Evolutionary conservation across 345 rosid genomes (phyloP), one percentile per base, ranked within the genome.

Genomic region (Fremontodendron californicum): DNA sequence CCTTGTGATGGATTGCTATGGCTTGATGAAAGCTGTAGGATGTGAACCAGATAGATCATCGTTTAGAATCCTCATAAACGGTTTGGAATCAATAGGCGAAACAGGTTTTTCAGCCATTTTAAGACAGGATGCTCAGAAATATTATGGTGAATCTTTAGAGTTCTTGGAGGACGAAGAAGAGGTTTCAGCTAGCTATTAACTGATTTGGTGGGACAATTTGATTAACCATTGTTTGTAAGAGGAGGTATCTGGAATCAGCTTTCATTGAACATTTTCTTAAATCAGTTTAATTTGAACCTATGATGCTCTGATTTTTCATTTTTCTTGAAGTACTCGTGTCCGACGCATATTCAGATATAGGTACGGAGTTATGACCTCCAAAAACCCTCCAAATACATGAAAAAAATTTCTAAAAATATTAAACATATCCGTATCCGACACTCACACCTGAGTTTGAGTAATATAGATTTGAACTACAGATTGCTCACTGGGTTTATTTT

Each of bases 21-120:
- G 79, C 9, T 84, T 88, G 76, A 90, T 90, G 92, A 88, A 88
- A 49, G 84, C 86, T 9, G 48, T 82, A 16, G 93, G 85, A 13
- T 89, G 91, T 78, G 93, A 90, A 76, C 97, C 94, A 66, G 90
- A 93, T 74, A 89, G 91, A 64, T 48, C 88, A 3, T 78, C 91
- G 10, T 90, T 86, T 72, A 85, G 86, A 77, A 83, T 83, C 62
- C 83, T 93, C 48, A 82, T 91, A 11, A 82, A 80, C 16, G 93
- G 97, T 76, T 80, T 93, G 51, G 97, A 88, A 77, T 85, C 83
- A 19, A 76, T 74, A 25, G 90, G 89, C 0, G 85, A 92, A 81
- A 82, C 74, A 57, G 80, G 42, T 23, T 66, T 77, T 75, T 87
- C 90, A 5, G 85, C 81, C 49, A n/a, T 75, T 23, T 77, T 89